Evolutionary conservation across 768 basidiomycete species (phyloP).

Genomic region (Epithele typhae): DNA sequence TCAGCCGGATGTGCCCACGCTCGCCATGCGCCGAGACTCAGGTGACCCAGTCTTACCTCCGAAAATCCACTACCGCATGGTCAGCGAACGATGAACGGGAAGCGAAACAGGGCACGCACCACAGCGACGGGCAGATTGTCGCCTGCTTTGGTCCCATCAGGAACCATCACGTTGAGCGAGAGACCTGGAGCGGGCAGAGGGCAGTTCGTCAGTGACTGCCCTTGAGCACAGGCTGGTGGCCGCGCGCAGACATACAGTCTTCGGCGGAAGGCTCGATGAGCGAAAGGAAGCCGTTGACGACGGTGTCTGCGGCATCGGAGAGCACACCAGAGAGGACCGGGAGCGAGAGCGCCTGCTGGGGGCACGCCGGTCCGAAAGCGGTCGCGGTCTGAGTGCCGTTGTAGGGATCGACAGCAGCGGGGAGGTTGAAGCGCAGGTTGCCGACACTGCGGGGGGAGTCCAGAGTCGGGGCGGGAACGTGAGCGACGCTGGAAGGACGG

Average conservation of each 20-base stretch:
- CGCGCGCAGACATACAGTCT: constrained; percentile 8
- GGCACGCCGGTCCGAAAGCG: constrained; percentile 35
- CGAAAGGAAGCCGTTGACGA: constrained; percentile 12
- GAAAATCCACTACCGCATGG: constrained; percentile 21
- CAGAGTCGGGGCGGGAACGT: neutral
- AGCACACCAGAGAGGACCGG: constrained; percentile 14
- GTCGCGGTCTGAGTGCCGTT: constrained; percentile 32
- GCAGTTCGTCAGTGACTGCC: no score
- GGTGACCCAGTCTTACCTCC: constrained; percentile 14
- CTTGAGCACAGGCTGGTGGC: no score
- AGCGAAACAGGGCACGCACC: constrained; percentile 1
- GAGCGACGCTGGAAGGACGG: neutral
- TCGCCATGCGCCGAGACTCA: neutral
- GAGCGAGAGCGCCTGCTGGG: constrained; percentile 31
- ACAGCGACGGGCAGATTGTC: constrained; percentile 17
- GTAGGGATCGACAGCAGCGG: constrained; percentile 24
- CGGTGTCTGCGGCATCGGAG: constrained; percentile 15
- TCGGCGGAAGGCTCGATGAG: constrained; percentile 8
- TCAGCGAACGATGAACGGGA: neutral
- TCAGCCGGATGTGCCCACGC: neutral
- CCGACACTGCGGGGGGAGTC: constrained; percentile 10
- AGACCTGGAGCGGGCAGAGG: constrained; percentile 21
- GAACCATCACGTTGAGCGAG: constrained; percentile 24
- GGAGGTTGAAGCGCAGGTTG: constrained; percentile 20
- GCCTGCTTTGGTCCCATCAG: constrained; percentile 7